A percentile compares a stretch with the other conserved stretches of the same genome.
phyloP scores from a whole-genome alignment of 805 yeast species.

The Kodamaea sagamina region DNA sequence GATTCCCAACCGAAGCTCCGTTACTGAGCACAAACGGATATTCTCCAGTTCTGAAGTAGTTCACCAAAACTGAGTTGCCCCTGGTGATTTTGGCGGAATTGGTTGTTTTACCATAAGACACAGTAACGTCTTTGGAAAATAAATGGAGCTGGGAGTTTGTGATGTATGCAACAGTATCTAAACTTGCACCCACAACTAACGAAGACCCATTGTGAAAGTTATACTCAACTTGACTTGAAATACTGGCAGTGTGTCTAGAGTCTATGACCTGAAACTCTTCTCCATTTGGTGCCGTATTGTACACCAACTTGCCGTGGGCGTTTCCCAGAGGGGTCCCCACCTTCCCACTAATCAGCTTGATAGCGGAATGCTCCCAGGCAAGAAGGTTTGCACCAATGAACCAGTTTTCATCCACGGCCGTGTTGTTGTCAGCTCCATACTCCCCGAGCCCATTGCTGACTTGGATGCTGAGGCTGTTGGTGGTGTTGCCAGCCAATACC shows the following conservation, averaged over 20 bases:
- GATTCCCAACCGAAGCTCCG: neutral
- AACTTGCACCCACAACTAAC: slow-evolving; percentile 1
- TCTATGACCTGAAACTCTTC: neutral
- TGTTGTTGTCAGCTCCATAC: slow-evolving; percentile 19
- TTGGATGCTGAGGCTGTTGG: slow-evolving; percentile 40
- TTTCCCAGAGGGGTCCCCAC: neutral
- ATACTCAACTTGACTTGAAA: slow-evolving; percentile 4
- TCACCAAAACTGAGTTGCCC: neutral
- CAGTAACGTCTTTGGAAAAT: neutral
- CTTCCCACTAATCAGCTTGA: slow-evolving; percentile 3
- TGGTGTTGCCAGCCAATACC: slow-evolving; percentile 47
- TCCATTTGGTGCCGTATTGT: neutral
- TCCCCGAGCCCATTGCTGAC: slow-evolving; percentile 57
- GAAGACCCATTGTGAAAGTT: neutral
- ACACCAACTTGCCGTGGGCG: slow-evolving; percentile 1
- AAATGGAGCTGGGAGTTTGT: neutral
- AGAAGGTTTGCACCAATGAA: slow-evolving; percentile 56
- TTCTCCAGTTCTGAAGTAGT: neutral
- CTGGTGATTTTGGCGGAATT: neutral
- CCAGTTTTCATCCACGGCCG: slow-evolving; percentile 54
- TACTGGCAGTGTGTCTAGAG: slow-evolving; percentile 4
- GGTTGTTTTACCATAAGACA: slow-evolving; percentile 3
- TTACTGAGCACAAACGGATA: neutral
- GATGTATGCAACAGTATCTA: slow-evolving; percentile 1
- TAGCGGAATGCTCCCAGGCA: slow-evolving; percentile 45